These are phyloP conservation scores for Aspergillus quadrilineatus DNA, from an alignment of 2,329 filamentous ascomycete species.

Conservation along the genomic window DNA sequence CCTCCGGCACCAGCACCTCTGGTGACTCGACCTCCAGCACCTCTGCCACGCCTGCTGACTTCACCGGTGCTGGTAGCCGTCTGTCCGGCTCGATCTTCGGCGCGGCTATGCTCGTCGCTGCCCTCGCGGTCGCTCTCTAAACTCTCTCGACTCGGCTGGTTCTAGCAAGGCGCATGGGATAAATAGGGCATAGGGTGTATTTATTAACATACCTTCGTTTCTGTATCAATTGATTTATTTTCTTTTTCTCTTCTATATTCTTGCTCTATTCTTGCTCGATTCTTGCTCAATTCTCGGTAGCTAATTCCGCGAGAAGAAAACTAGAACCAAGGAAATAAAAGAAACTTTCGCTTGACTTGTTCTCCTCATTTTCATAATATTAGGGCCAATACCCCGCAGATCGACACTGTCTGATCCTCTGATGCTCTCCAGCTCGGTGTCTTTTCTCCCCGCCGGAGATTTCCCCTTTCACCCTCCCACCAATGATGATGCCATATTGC, in stretches of 20 bases:
- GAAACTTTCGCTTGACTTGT: too few relatives aligned
- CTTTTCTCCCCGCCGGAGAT: slow-evolving; percentile 6
- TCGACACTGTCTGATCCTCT: background rate
- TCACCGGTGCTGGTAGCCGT: slow-evolving; percentile 15
- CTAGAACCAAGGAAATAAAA: background rate
- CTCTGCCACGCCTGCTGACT: slow-evolving; percentile 17
- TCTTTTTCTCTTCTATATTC: background rate
- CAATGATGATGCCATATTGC: background rate
- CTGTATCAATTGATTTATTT: background rate
- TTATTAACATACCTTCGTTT: background rate
- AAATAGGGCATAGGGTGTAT: background rate
- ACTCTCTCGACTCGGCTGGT: background rate
- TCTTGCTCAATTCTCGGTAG: background rate
- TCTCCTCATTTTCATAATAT: too few relatives aligned
- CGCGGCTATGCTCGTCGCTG: slow-evolving; percentile 14
- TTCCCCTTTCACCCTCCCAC: slow-evolving; percentile 4
- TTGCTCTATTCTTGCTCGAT: background rate
- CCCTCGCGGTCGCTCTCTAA: slow-evolving; percentile 8
- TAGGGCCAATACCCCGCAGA: background rate
- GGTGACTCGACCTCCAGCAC: slow-evolving; percentile 1
- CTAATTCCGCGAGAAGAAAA: background rate
- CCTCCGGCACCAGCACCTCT: slow-evolving; percentile 9
- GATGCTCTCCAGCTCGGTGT: background rate
- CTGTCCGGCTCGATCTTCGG: slow-evolving; percentile 20
- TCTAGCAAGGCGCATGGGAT: background rate